phyloP scores from a whole-genome alignment of 306 rosid species.

The Notholithocarpus densiflorus region DNA sequence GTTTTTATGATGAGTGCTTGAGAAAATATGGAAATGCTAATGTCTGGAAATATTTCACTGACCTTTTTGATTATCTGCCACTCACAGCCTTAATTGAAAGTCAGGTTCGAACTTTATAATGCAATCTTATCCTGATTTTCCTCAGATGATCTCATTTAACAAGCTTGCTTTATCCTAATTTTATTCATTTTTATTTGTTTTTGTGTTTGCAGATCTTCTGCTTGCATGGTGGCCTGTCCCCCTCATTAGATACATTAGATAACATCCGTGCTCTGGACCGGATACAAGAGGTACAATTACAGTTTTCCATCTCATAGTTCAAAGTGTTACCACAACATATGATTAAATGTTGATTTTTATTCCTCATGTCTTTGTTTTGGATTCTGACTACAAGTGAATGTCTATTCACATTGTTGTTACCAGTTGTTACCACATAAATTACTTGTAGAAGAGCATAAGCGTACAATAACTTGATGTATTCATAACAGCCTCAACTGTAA shows the following conservation, averaged over 20 bases:
- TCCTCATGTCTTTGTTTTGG: too few species aligned
- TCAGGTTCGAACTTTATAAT: constrained; percentile 63
- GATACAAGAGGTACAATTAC: constrained; percentile 68
- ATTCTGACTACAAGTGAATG: too few species aligned
- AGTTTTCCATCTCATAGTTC: not conserved
- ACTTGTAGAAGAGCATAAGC: too few species aligned
- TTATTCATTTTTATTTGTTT: too few species aligned
- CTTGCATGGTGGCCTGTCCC: constrained; percentile 97
- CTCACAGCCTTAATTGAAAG: constrained; percentile 97
- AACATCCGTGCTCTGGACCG: constrained; percentile 93
- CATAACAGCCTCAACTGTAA: too few species aligned
- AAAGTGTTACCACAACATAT: not conserved
- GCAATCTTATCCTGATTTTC: too few species aligned
- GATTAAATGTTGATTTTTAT: not conserved
- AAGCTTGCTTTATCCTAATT: too few species aligned
- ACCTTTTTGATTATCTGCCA: constrained; percentile 91
- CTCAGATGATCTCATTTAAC: too few species aligned
- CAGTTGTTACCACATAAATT: too few species aligned
- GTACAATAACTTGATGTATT: too few species aligned
- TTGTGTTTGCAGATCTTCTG: constrained; percentile 69
- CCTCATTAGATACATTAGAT: constrained; percentile 92
- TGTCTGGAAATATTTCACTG: constrained; percentile 94
- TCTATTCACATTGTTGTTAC: too few species aligned
- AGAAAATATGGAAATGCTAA: constrained; percentile 97
- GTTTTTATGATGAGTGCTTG: constrained; percentile 97